Evolutionary conservation across 2,329 filamentous ascomycete species (phyloP).

Genomic region (Ceratocystiopsis minuta): DNA sequence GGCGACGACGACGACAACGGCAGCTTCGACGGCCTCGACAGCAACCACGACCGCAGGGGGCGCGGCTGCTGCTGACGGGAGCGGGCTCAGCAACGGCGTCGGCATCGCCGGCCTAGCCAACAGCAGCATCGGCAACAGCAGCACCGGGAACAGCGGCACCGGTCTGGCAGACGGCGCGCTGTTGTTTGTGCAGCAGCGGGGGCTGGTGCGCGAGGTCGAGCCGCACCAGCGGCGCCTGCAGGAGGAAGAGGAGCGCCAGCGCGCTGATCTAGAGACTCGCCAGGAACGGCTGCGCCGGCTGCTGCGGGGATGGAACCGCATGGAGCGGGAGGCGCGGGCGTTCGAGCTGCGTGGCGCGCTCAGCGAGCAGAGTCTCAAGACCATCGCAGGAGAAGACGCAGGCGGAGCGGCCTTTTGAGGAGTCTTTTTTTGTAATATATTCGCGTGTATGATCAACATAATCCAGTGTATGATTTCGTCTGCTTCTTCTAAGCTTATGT

Average conservation of each 20-base stretch:
- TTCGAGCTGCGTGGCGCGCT: conserved; percentile 38
- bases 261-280: conserved; percentile 32
- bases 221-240: conserved; percentile 33
- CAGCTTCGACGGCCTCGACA: too few relatives aligned
- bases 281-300: conserved; percentile 36
- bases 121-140: too few relatives aligned
- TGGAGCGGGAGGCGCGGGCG: conserved; percentile 34
- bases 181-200: conserved; percentile 13
- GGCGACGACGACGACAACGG: too few relatives aligned
- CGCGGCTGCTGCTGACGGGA: too few relatives aligned
- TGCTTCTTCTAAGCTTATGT: too few relatives aligned
- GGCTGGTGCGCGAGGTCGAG: conserved; percentile 35
- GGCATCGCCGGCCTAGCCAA: too few relatives aligned
- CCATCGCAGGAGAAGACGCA: conserved; percentile 35
- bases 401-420: conserved; percentile 36
- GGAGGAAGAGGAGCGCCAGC: conserved; percentile 39
- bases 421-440: neutral
- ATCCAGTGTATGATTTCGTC: too few relatives aligned
- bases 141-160: too few relatives aligned
- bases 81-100: too few relatives aligned
- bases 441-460: too few relatives aligned
- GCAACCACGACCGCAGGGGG: too few relatives aligned
- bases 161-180: conserved; percentile 23
- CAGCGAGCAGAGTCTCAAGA: conserved; percentile 38
- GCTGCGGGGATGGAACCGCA: conserved; percentile 33